Evolutionary conservation across 164 flowering plant species (phyloP).

Genomic region (Malania oleifera): DNA sequence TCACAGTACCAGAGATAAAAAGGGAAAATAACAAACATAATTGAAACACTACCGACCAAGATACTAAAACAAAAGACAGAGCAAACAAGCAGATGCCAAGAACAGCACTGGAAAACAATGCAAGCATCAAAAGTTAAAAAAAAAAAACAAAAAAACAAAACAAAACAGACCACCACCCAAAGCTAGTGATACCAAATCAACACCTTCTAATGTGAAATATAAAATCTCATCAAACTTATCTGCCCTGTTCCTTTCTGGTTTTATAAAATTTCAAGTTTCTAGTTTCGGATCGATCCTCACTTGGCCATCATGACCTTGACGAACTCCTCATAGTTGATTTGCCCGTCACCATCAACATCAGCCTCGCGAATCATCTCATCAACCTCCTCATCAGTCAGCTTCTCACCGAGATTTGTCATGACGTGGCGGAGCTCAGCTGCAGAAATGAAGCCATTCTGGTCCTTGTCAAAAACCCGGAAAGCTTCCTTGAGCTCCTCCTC

Average conservation of each 20-base stretch:
- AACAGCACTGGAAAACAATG: neutral
- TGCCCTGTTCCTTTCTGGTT: neutral
- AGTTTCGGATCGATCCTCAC: neutral
- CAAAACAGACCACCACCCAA: neutral
- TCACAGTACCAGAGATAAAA: neutral
- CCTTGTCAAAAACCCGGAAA: slow-evolving; percentile 9
- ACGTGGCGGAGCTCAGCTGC: slow-evolving; percentile 3
- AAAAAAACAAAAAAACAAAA: too few relatives aligned
- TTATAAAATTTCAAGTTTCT: neutral
- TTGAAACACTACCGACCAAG: neutral
- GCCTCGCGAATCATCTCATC: slow-evolving; percentile 4
- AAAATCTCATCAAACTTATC: slow-evolving; percentile 1
- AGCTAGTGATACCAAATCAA: neutral
- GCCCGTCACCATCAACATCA: slow-evolving; percentile 5
- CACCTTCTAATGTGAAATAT: neutral
- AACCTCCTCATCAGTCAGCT: slow-evolving; percentile 1
- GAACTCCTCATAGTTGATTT: slow-evolving; percentile 9
- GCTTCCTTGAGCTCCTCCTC: slow-evolving; percentile 9
- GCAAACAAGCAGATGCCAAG: neutral
- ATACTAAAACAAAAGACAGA: neutral
- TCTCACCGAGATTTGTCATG: slow-evolving; percentile 1
- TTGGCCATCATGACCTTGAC: slow-evolving; percentile 11
- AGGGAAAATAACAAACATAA: neutral
- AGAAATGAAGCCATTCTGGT: slow-evolving; percentile 8
- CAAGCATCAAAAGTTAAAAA: too few relatives aligned